A percentile compares a stretch with the other conserved stretches of the same genome.
Conservation (phyloP, 1,139 yeast genomes). For the Tardiomyces blankii region DNA sequence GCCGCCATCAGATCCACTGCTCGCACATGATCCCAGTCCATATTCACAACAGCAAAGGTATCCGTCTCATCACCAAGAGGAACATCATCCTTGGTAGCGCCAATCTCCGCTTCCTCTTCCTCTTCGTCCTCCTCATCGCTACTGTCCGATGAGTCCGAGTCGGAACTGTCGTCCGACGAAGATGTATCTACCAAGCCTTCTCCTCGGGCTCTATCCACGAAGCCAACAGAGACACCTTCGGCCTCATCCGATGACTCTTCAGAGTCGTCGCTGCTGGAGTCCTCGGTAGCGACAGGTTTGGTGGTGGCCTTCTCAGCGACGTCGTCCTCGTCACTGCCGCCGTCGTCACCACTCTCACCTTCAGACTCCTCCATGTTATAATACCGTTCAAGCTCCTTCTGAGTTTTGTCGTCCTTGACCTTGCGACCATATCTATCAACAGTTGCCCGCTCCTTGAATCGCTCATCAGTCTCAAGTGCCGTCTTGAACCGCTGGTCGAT, state of each 20-base stretch:
- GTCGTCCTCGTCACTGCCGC: constrained; percentile 8
- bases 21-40: constrained; percentile 93
- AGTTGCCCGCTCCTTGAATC: constrained; percentile 46
- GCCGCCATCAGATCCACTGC: constrained; percentile 88
- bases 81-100: constrained; percentile 48
- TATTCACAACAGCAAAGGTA: constrained; percentile 81
- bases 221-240: constrained; percentile 10
- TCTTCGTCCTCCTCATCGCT: constrained; percentile 17
- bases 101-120: constrained; percentile 23
- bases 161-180: constrained; percentile 20
- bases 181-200: constrained; percentile 39
- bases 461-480: constrained; percentile 42
- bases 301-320: constrained; percentile 15
- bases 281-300: constrained; percentile 13
- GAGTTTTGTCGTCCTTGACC: constrained; percentile 33
- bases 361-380: constrained; percentile 40
- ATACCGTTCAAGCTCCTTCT: constrained; percentile 50
- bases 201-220: constrained; percentile 63
- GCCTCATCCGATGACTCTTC: constrained; percentile 14
- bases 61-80: constrained; percentile 80
- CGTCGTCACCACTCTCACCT: constrained; percentile 17
- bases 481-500: constrained; percentile 80
- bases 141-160: constrained; percentile 26
- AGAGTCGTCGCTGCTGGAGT: constrained; percentile 16
- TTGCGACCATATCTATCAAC: constrained; percentile 86